These are phyloP conservation scores for Bocquillonia castaneifolia DNA, from an alignment of 441 rosid genomes.

Conservation along the genomic window DNA sequence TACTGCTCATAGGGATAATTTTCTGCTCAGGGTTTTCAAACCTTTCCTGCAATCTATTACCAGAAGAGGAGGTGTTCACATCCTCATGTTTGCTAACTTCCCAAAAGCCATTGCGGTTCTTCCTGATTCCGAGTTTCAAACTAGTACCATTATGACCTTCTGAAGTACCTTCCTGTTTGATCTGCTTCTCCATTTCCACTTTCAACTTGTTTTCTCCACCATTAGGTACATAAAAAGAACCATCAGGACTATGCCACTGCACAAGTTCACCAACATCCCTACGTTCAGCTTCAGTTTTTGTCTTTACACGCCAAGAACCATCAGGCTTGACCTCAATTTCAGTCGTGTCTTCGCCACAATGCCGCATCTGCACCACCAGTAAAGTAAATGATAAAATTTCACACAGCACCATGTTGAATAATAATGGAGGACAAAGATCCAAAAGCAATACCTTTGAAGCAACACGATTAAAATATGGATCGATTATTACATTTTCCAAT, in stretches of 20 bases:
- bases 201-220: slow-evolving; percentile 43
- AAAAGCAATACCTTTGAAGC: slow-evolving; percentile 60
- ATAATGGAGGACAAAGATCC: neutral
- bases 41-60: slow-evolving; percentile 51
- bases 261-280: slow-evolving; percentile 77
- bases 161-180: slow-evolving; percentile 76
- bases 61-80: slow-evolving; percentile 58
- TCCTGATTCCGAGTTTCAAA: slow-evolving; percentile 89
- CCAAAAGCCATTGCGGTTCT: slow-evolving; percentile 81
- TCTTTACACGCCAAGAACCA: slow-evolving; percentile 95
- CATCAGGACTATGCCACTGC: slow-evolving; percentile 80
- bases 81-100: slow-evolving; percentile 81
- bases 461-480: slow-evolving; percentile 89
- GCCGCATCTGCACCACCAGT: slow-evolving; percentile 53
- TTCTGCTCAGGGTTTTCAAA: slow-evolving; percentile 48
- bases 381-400: neutral
- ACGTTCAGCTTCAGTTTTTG: slow-evolving; percentile 69
- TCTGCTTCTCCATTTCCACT: slow-evolving; percentile 45
- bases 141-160: slow-evolving; percentile 62
- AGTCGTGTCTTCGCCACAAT: slow-evolving; percentile 81
- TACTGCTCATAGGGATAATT: slow-evolving; percentile 83
- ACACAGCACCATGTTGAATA: neutral
- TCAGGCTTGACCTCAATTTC: slow-evolving; percentile 95
- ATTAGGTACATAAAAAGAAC: slow-evolving; percentile 44
- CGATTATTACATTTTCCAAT: slow-evolving; percentile 74